Evolutionary conservation across 2,329 filamentous ascomycete species (phyloP).

Genomic region (Epicoccum nigrum): DNA sequence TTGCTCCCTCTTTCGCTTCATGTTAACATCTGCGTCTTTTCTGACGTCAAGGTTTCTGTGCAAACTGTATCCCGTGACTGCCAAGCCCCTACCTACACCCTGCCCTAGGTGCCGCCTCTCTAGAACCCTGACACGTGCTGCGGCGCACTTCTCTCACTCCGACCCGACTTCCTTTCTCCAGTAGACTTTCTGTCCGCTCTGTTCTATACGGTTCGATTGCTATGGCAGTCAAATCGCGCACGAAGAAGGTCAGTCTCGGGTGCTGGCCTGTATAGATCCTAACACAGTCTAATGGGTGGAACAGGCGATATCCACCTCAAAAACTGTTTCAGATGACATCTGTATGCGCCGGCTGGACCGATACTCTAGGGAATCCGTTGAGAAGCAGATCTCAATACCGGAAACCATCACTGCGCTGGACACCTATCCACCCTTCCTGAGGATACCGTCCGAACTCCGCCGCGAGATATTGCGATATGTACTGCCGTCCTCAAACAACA

Average conservation of each 20-base stretch:
- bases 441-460: constrained; percentile 48
- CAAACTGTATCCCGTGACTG: constrained; percentile 7
- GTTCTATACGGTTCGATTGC: background rate
- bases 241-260: constrained; percentile 41
- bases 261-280: constrained; percentile 5
- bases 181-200: constrained; percentile 6
- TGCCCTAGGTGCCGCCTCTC: too few species aligned
- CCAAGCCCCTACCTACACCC: constrained; percentile 6
- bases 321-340: constrained; percentile 33
- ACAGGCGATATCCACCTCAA: constrained; percentile 38
- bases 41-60: background rate
- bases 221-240: constrained; percentile 45
- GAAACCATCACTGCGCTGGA: constrained; percentile 46
- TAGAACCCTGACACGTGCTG: constrained; percentile 13
- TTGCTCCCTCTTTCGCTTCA: background rate
- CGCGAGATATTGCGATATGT: constrained; percentile 48
- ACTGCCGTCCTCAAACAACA: constrained; percentile 47
- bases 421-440: constrained; percentile 45
- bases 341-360: constrained; percentile 32
- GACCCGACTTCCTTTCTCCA: background rate
- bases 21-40: background rate
- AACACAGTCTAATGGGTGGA: constrained; percentile 25
- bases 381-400: constrained; percentile 45
- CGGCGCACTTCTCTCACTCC: background rate
- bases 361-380: constrained; percentile 38